Conservation (phyloP, 2,329 filamentous ascomycete genomes). For the Myriosclerotinia scirpicola region DNA sequence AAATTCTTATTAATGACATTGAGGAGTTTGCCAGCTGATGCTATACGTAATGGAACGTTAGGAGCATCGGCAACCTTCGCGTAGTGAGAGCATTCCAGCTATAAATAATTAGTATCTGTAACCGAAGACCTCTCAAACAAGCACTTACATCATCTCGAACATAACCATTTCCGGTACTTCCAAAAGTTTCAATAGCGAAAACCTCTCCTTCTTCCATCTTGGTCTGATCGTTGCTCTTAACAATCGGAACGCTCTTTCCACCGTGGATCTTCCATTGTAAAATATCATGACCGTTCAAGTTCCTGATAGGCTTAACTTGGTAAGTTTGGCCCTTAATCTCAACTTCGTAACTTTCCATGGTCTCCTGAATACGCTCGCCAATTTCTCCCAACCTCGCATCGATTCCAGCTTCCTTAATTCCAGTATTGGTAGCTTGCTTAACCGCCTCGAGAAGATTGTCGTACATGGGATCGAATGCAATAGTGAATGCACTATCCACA, state of each 20-base stretch:
- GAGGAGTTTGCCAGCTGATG: constrained; percentile 81
- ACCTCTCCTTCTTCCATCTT: constrained; percentile 98
- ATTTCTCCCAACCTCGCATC: constrained; percentile 78
- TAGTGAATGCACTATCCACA: constrained; percentile 69
- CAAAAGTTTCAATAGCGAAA: constrained; percentile 95
- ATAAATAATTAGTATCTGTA: constrained; percentile 28
- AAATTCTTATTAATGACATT: constrained; percentile 96
- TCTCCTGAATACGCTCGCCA: constrained; percentile 58
- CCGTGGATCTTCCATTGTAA: constrained; percentile 88
- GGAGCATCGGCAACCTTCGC: constrained; percentile 71
- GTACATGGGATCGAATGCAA: constrained; percentile 67
- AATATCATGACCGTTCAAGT: constrained; percentile 74
- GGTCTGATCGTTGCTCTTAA: constrained; percentile 81
- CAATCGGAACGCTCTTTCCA: constrained; percentile 89
- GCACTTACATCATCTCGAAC: constrained; percentile 75
- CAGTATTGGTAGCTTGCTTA: constrained; percentile 69
- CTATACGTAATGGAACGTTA: constrained; percentile 72
- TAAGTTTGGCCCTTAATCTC: constrained; percentile 53
- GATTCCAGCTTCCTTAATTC: constrained; percentile 86
- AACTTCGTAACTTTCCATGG: constrained; percentile 62
- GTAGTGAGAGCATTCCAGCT: constrained; percentile 85
- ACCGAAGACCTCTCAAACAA: not conserved
- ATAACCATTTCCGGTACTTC: constrained; percentile 86
- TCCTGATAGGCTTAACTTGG: constrained; percentile 56
- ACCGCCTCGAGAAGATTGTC: constrained; percentile 66